A percentile compares a stretch with the other conserved stretches of the same genome.
Evolutionary conservation across 2,329 filamentous ascomycete species (phyloP).

Genomic region (Botryotinia globosa): DNA sequence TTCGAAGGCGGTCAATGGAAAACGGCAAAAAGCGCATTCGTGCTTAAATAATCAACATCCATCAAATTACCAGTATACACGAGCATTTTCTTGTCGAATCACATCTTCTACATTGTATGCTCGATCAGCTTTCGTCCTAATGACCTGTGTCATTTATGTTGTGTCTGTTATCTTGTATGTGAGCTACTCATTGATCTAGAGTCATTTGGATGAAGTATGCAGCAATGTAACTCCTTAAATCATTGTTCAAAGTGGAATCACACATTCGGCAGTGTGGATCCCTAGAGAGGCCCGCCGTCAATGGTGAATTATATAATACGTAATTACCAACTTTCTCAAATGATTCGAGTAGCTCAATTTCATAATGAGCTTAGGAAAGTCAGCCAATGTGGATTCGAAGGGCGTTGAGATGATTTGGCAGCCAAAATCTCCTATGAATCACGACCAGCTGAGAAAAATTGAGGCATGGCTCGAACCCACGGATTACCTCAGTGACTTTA

Average conservation of each 20-base stretch:
- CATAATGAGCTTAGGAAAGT: background rate
- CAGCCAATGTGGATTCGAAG: too few species aligned
- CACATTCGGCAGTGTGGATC: background rate
- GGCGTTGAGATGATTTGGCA: background rate
- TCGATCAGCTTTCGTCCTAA: background rate
- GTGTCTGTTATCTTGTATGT: background rate
- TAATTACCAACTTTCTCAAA: background rate
- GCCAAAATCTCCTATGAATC: background rate
- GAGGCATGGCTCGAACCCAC: slow-evolving; percentile 27
- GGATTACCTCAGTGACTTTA: slow-evolving; percentile 24
- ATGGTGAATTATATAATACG: background rate
- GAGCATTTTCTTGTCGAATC: background rate
- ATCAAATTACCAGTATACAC: background rate
- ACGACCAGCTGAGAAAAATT: background rate
- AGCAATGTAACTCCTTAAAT: background rate
- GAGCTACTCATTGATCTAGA: too few species aligned
- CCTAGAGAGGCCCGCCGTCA: background rate
- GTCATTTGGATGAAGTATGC: too few species aligned
- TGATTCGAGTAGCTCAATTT: background rate
- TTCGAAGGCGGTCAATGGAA: background rate
- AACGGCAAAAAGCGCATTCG: background rate
- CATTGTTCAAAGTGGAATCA: background rate
- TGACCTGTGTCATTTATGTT: background rate
- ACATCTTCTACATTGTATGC: background rate
- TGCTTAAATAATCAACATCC: background rate